phyloP scores from a whole-genome alignment of 2,329 filamentous ascomycete species.

The Neofusicoccum sp. region DNA sequence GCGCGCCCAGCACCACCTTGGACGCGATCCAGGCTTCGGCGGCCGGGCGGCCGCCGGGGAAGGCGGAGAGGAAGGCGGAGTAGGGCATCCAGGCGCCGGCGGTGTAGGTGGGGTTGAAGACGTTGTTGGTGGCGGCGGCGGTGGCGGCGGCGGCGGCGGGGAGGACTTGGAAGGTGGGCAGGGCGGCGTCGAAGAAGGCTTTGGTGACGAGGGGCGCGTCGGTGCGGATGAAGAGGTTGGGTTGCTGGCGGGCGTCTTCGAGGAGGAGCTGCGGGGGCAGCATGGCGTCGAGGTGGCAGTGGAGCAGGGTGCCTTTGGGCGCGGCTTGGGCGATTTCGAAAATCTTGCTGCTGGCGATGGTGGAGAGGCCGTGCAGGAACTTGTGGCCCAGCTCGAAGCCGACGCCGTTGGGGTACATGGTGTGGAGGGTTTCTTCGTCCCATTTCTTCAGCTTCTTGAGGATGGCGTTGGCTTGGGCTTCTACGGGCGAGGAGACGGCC shows the following conservation, averaged over 20 bases:
- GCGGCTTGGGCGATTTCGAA: background rate
- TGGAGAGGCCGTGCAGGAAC: slow-evolving; percentile 1
- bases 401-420: background rate
- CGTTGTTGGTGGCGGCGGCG: too few species aligned
- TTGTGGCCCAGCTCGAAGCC: background rate
- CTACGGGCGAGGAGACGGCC: background rate
- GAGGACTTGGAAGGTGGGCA: slow-evolving; percentile 1
- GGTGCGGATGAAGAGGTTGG: background rate
- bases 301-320: slow-evolving; percentile 4
- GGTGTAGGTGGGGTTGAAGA: background rate
- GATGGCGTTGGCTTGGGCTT: background rate
- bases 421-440: background rate
- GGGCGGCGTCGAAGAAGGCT: background rate
- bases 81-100: slow-evolving; percentile 12
- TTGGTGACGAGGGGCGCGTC: background rate
- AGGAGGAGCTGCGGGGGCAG: slow-evolving; percentile 4
- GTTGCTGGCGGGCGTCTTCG: background rate
- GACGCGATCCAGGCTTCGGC: slow-evolving; percentile 58
- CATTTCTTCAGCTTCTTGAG: background rate
- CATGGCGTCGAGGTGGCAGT: slow-evolving; percentile 14
- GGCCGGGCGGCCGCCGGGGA: background rate
- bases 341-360: background rate
- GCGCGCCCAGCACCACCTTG: slow-evolving; percentile 65
- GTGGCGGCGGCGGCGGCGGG: background rate
- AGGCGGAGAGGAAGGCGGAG: background rate